phyloP scores from a whole-genome alignment of 148 eudicot genomes.

The Persicaria tinctoria region DNA sequence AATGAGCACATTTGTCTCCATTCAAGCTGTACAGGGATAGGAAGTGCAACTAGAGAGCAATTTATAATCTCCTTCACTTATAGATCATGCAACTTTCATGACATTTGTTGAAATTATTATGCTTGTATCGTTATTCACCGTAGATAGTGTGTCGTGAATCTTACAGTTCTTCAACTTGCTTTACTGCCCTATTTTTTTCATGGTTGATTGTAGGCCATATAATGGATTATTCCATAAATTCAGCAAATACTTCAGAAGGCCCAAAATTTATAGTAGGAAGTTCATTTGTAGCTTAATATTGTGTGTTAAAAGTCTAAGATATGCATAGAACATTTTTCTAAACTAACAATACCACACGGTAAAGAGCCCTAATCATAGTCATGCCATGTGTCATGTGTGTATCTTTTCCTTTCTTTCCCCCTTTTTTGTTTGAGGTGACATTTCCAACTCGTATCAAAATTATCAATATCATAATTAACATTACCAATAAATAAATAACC shows the following conservation, averaged over 20 bases:
- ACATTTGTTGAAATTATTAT: neutral
- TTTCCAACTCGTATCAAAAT: slow-evolving; percentile 8
- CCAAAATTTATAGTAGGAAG: neutral
- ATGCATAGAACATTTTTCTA: neutral
- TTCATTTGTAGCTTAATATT: neutral
- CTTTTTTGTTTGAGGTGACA: slow-evolving; percentile 1
- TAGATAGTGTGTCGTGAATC: slow-evolving; percentile 39
- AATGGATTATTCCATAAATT: slow-evolving; percentile 21
- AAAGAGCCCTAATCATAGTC: neutral
- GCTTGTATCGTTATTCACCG: slow-evolving; percentile 28
- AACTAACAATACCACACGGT: neutral
- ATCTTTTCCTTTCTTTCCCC: neutral
- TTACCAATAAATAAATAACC: no score
- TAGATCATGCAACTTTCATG: slow-evolving; percentile 15
- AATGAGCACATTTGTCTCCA: slow-evolving; percentile 39
- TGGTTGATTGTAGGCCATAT: slow-evolving; percentile 15
- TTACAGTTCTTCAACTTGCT: slow-evolving; percentile 23
- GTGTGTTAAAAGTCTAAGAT: neutral
- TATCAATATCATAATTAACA: neutral
- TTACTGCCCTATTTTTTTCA: slow-evolving; percentile 11
- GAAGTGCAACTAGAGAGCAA: slow-evolving; percentile 22
- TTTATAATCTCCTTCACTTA: slow-evolving; percentile 2
- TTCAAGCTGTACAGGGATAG: slow-evolving; percentile 26
- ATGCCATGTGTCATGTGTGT: neutral
- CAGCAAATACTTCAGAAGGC: neutral